Base-by-base conservation (phyloP, 163 green algal species). In the Chlamydomonas reinhardtii region DNA sequence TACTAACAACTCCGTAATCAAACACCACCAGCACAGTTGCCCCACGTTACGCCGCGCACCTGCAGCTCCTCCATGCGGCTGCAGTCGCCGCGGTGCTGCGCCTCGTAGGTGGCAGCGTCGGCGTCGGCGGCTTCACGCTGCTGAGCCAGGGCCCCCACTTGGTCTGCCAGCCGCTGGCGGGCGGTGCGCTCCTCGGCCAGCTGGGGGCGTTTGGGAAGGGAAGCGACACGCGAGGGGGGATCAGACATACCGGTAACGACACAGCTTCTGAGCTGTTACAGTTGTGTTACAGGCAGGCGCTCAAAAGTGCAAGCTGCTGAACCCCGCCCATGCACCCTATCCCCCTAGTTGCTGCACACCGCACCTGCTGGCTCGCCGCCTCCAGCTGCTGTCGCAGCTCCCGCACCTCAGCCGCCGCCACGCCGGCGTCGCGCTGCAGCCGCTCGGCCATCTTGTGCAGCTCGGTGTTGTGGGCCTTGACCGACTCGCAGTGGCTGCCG, bases 381-480 rank as follows among this genome's bases (percentile, higher is more conserved):
- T 69, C 77, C 48, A 84, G 65, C 66, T 54, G n/a, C 24, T 54
- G n/a, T 22, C 77, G 43, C 77, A 76, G 66, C 66, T 68, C 66
- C 48, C 43, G 19, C 48, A 32, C 77, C 66, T 76, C 77, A 14
- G 35, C 66, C n/a, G n/a, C 43, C 43, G 77, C 77, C 43, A 4
- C 66, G 16, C n/a, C 77, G 24, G 43, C 77, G 16, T 84, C 77
- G 17, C 77, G 65, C 77, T 84, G 77, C 66, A 76, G 48, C 77
- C 54, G 32, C 77, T 84, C 77, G 66, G 77, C 77, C 66, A 76
- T 76, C 66, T 76, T 76, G 48, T 84, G 77, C 43, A 84, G 52
- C 65, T 84, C 77, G 9, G 77, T 29, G 65, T 84, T 84, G 77
- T 84, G 77, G 11, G 65, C 65, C 35, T 56, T 64, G 37, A 84